Evolutionary conservation across 2,329 filamentous ascomycete species (phyloP).

Genomic region (Cadophora malorum): DNA sequence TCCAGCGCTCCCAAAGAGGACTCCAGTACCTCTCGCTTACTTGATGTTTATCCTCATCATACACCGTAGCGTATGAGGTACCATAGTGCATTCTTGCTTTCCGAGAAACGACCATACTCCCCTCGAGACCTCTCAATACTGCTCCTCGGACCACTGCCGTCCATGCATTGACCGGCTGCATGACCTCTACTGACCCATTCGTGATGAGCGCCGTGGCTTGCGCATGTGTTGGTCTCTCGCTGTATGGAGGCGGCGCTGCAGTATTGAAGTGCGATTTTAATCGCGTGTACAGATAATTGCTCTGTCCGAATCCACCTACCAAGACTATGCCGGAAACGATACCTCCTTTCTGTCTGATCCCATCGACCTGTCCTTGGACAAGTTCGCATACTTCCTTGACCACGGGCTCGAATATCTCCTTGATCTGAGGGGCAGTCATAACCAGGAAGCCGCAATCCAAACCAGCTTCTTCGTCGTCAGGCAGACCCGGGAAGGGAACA

Average conservation of each 20-base stretch:
- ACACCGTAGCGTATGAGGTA: slow-evolving; percentile 81
- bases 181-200: slow-evolving; percentile 72
- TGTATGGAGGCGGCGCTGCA: slow-evolving; percentile 61
- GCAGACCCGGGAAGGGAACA: slow-evolving; percentile 77
- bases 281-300: slow-evolving; percentile 74
- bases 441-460: slow-evolving; percentile 79
- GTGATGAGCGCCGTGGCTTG: slow-evolving; percentile 54
- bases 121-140: slow-evolving; percentile 75
- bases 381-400: slow-evolving; percentile 73
- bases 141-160: slow-evolving; percentile 81
- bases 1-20: slow-evolving; percentile 81
- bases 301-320: slow-evolving; percentile 83
- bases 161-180: slow-evolving; percentile 84
- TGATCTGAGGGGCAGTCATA: slow-evolving; percentile 72
- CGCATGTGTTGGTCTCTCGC: slow-evolving; percentile 72
- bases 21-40: slow-evolving; percentile 80
- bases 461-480: slow-evolving; percentile 77
- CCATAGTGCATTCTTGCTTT: slow-evolving; percentile 77
- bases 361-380: slow-evolving; percentile 70
- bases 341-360: slow-evolving; percentile 65
- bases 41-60: slow-evolving; percentile 76
- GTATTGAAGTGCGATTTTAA: slow-evolving; percentile 72
- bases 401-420: slow-evolving; percentile 77
- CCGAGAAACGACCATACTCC: slow-evolving; percentile 78
- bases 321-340: slow-evolving; percentile 77